A percentile compares a stretch with the other conserved stretches of the same genome.
phyloP scores from a whole-genome alignment of 495 filamentous ascomycete genomes.

The Hypoxylon lienhwacheense region DNA sequence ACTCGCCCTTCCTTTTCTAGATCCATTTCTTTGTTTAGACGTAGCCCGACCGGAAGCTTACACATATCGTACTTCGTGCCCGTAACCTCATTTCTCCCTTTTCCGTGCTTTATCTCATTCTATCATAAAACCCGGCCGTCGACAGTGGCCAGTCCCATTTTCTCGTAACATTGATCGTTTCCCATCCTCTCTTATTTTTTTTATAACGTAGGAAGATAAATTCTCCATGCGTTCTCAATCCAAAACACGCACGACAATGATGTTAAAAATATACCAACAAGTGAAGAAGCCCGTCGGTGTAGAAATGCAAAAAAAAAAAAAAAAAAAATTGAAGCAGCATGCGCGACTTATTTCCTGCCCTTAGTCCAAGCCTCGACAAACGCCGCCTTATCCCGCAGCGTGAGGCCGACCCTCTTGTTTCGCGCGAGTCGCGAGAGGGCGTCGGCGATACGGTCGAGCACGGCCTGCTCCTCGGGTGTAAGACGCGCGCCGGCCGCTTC shows the following conservation, averaged over 20 bases:
- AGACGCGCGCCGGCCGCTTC: constrained; percentile 44
- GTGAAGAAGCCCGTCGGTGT: constrained; percentile 1
- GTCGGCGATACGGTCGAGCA: constrained; percentile 77
- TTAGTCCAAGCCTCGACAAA: constrained; percentile 68
- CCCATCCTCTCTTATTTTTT: too few relatives aligned
- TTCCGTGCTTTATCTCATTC: not conserved
- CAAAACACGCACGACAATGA: constrained; percentile 27
- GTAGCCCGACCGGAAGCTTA: not conserved
- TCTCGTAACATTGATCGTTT: too few relatives aligned
- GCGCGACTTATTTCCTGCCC: constrained; percentile 27
- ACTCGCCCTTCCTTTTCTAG: not conserved
- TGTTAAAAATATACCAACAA: constrained; percentile 3
- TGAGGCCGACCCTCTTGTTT: constrained; percentile 87
- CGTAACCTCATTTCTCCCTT: not conserved
- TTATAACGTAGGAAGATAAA: too few relatives aligned
- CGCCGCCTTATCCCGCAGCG: constrained; percentile 75
- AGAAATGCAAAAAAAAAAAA: not conserved
- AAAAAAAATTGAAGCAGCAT: not conserved
- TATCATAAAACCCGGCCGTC: not conserved
- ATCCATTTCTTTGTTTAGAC: not conserved
- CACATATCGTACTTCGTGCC: not conserved
- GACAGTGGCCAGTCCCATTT: not conserved
- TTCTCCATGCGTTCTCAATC: constrained; percentile 25
- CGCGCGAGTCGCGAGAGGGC: constrained; percentile 84
- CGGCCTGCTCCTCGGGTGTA: constrained; percentile 58